These are phyloP conservation scores for Boletus rubescentipes DNA, from an alignment of 768 basidiomycete genomes.

Conservation along the genomic window DNA sequence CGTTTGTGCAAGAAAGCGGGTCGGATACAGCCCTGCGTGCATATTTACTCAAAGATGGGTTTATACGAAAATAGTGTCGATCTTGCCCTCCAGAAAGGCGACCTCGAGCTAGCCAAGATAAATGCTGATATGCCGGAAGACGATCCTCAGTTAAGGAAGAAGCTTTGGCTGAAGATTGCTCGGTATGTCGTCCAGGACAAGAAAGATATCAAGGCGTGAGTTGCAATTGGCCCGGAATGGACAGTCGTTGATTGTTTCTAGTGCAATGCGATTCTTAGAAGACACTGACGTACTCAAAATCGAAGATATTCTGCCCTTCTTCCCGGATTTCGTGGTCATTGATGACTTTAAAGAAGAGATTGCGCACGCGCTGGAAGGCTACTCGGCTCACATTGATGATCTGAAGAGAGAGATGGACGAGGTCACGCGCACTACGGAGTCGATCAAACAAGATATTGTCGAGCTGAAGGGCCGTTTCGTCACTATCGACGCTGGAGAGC, in stretches of 20 bases:
- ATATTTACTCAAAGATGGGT: slow-evolving; percentile 97
- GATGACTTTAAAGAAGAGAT: slow-evolving; percentile 99
- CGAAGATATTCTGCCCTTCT: slow-evolving; percentile 98
- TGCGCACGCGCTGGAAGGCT: slow-evolving; percentile 91
- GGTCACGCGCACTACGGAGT: slow-evolving; percentile 86
- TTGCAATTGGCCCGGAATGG: slow-evolving; percentile 15
- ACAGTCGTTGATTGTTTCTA: slow-evolving; percentile 32
- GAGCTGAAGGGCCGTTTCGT: slow-evolving; percentile 87
- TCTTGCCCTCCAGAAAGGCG: slow-evolving; percentile 90
- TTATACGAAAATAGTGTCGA: slow-evolving; percentile 96
- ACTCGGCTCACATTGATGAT: slow-evolving; percentile 85
- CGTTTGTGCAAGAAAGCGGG: slow-evolving; percentile 84
- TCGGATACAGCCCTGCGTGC: slow-evolving; percentile 86
- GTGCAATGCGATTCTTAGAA: slow-evolving; percentile 96
- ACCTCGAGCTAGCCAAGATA: slow-evolving; percentile 90
- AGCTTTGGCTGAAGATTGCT: slow-evolving; percentile 98
- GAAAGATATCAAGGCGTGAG: slow-evolving; percentile 96
- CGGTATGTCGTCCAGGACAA: slow-evolving; percentile 97
- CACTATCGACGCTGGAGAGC: slow-evolving; percentile 84
- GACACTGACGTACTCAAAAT: slow-evolving; percentile 94
- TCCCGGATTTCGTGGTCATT: slow-evolving; percentile 98
- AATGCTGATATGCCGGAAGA: slow-evolving; percentile 96
- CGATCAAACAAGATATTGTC: slow-evolving; percentile 89
- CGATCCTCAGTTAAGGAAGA: slow-evolving; percentile 83
- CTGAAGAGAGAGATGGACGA: slow-evolving; percentile 97